Conservation (phyloP, 805 yeast species). For the Priceomyces melissophilus region DNA sequence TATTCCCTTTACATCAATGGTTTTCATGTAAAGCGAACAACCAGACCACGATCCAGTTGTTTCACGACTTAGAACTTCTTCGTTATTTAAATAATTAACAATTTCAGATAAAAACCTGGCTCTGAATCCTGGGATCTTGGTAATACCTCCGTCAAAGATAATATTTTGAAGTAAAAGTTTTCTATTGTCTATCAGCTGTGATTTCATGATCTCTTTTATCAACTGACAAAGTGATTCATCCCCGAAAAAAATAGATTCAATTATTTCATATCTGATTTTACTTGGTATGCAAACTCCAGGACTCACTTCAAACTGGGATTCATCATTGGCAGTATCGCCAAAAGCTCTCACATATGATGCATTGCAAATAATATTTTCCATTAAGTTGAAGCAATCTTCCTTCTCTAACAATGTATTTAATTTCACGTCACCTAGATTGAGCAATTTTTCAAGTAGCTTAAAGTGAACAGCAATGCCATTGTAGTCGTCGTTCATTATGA, state of each 20-base stretch:
- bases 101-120: conserved; percentile 13
- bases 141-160: conserved; percentile 21
- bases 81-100: background rate
- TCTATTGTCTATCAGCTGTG: conserved; percentile 19
- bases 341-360: conserved; percentile 9
- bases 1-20: conserved; percentile 13
- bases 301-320: conserved; percentile 7
- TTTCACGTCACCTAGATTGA: conserved; percentile 9
- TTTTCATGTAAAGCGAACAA: conserved; percentile 26
- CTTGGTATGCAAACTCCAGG: conserved; percentile 12
- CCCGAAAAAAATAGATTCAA: conserved; percentile 10
- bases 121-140: conserved; percentile 22
- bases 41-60: conserved; percentile 32
- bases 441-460: conserved; percentile 11
- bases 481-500: conserved; percentile 3
- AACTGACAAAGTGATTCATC: conserved; percentile 5
- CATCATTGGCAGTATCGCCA: conserved; percentile 2
- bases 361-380: conserved; percentile 15
- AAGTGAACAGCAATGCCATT: conserved; percentile 19
- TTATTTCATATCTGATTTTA: conserved; percentile 10
- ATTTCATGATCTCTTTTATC: conserved; percentile 7
- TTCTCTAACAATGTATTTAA: conserved; percentile 8
- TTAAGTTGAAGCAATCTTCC: conserved; percentile 12
- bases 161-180: conserved; percentile 15
- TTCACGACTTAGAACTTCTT: conserved; percentile 6